Evolutionary conservation across 2,329 filamentous ascomycete species (phyloP).

Genomic region (Sordariomycetes sp.): DNA sequence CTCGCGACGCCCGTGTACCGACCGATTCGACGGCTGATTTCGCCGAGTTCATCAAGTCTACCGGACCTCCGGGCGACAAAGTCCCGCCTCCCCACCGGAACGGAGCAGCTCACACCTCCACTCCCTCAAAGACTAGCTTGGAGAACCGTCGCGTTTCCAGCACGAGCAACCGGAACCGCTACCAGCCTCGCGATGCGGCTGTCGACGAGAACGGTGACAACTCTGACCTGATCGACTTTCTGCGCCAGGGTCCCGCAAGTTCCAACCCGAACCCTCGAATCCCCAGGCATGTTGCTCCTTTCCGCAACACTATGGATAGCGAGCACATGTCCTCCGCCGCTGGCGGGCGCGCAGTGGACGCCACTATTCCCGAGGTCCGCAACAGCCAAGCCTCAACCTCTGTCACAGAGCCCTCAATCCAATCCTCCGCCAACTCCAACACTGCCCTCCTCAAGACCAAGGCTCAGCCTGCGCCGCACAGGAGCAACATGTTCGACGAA

Average conservation of each 20-base stretch:
- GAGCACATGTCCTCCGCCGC: conserved; percentile 56
- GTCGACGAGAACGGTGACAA: conserved; percentile 54
- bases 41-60: conserved; percentile 82
- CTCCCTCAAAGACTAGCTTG: conserved; percentile 23
- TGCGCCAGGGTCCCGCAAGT: conserved; percentile 72
- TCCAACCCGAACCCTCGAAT: conserved; percentile 57
- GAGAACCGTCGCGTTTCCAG: conserved; percentile 28
- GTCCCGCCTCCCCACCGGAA: conserved; percentile 24
- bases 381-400: conserved; percentile 48
- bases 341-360: conserved; percentile 48
- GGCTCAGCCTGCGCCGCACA: conserved; percentile 11
- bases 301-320: conserved; percentile 77
- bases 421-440: conserved; percentile 66
- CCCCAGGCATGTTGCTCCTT: conserved; percentile 74
- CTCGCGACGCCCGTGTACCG: conserved; percentile 65
- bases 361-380: conserved; percentile 45
- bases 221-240: conserved; percentile 90
- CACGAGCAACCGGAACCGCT: conserved; percentile 37
- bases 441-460: conserved; percentile 54
- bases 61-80: conserved; percentile 54
- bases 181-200: conserved; percentile 64
- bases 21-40: conserved; percentile 72
- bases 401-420: conserved; percentile 44
- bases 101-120: conserved; percentile 13
- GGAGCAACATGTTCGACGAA: conserved; percentile 30